Base-by-base conservation (phyloP, 1,284 basidiomycete species). In the Fomitiporia mediterranea region DNA sequence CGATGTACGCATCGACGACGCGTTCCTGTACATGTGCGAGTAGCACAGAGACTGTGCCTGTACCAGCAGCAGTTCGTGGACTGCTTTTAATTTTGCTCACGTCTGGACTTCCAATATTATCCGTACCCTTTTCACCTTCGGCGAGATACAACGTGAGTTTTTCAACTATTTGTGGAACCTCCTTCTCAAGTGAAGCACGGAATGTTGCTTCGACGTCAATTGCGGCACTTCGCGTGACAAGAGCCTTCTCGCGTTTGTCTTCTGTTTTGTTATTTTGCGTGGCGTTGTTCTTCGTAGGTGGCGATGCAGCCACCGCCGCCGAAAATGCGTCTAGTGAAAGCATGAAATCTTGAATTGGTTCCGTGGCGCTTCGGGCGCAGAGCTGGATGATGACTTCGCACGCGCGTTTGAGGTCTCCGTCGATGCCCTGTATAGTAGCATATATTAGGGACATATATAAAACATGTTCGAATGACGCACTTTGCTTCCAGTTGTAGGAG, bases 341-440 rank as follows among this genome's bases (percentile, higher is more conserved):
- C 1, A 82, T 70, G 79, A 89, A 93, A 17, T 71, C 64, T 37
- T 76, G 79, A 5, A 92, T 67, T 1, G 84, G 78, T 8, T 58
- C 39, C n/a, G 73, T 70, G 0, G 77, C 76, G 0, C 72, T 67
- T 35, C 75, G 70, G 1, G 83, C 76, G 59, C 83, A 84, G n/a
- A 80, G 71, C 2, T 76, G 69, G 59, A 97, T 95, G 42, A 92
- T 78, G 37, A 83, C 81, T 71, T 94, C 91, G 71, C 93, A 96
- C 0, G 84, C 84, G 27, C 75, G 75, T 66, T 91, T 89, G 42
- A 96, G 79, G 46, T 89, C 87, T 53, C 85, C 78, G 69, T 96
- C 94, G 58, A 96, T 86, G 58, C 86, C 86, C 86, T 93, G 25
- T 1, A 42, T 34, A 25, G 19, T 19, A 17, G n/a, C 7, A 27